phyloP scores from a whole-genome alignment of 345 rosid genomes.

The Eucalyptus decipiens region DNA sequence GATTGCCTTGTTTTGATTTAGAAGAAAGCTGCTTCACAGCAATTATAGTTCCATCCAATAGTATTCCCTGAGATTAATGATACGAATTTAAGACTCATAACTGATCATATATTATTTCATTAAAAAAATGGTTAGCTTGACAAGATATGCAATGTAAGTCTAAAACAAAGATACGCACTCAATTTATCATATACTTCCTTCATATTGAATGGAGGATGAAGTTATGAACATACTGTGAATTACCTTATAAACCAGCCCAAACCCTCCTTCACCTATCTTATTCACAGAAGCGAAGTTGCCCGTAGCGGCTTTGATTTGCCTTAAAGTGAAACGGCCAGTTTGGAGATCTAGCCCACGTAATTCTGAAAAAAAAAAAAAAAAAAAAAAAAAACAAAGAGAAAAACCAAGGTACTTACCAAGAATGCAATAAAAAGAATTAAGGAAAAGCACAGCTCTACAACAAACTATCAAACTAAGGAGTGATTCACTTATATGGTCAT shows the following conservation, averaged over 20 bases:
- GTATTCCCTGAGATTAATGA: conserved; percentile 22
- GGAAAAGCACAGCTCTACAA: background rate
- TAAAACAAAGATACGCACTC: background rate
- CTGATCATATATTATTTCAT: background rate
- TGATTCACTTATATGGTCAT: background rate
- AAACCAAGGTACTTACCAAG: background rate
- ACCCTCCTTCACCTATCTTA: conserved; percentile 98
- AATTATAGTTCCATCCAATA: conserved; percentile 37
- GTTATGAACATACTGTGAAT: background rate
- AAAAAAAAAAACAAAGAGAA: background rate
- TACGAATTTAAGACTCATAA: background rate
- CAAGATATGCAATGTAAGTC: background rate
- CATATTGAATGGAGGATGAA: background rate
- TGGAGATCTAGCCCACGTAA: conserved; percentile 62
- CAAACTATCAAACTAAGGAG: background rate
- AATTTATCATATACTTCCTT: background rate
- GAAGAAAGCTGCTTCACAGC: conserved; percentile 71
- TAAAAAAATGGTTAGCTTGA: background rate
- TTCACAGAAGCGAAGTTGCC: conserved; percentile 54
- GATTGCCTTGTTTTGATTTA: conserved; percentile 63
- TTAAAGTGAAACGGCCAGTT: conserved; percentile 70
- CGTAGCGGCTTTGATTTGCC: conserved; percentile 76
- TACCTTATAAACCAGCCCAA: conserved; percentile 87
- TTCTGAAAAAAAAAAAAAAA: conserved; percentile 13
- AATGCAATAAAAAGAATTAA: background rate